Conservation (phyloP, 2,329 filamentous ascomycete species). For the Sporothrix protearum region DNA sequence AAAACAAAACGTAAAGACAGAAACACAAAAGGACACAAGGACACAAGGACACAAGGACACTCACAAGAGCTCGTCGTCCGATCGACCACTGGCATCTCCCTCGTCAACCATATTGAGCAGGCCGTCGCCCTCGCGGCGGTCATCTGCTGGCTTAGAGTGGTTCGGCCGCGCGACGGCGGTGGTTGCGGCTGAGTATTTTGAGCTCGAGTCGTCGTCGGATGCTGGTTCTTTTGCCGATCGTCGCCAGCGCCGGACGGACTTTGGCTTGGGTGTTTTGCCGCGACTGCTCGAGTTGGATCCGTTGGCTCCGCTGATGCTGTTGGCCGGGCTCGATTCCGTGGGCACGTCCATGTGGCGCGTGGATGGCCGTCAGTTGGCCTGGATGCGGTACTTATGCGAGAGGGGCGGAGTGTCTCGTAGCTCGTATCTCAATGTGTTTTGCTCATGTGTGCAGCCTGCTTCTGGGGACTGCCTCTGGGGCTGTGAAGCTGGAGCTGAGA, state of each 20-base stretch:
- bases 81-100: slow-evolving; percentile 12
- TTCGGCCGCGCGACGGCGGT: neutral
- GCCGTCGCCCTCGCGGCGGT: slow-evolving; percentile 12
- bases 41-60: neutral
- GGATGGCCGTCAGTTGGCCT: neutral
- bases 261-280: slow-evolving; percentile 9
- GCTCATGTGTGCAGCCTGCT: neutral
- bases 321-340: slow-evolving; percentile 14
- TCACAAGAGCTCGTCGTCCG: slow-evolving; percentile 19
- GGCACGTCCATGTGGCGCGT: neutral
- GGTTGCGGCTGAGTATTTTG: slow-evolving; percentile 1
- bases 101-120: slow-evolving; percentile 17
- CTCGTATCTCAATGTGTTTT: neutral
- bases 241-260: slow-evolving; percentile 14
- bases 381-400: neutral
- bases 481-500: neutral
- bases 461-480: neutral
- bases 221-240: neutral
- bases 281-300: neutral
- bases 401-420: neutral
- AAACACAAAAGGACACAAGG: neutral
- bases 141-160: neutral
- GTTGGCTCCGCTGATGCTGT: slow-evolving; percentile 8
- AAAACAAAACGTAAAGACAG: too few species aligned
- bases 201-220: neutral